These are phyloP conservation scores for Alternaria sp. DNA, from an alignment of 2,329 filamentous ascomycete species.

Conservation along the genomic window DNA sequence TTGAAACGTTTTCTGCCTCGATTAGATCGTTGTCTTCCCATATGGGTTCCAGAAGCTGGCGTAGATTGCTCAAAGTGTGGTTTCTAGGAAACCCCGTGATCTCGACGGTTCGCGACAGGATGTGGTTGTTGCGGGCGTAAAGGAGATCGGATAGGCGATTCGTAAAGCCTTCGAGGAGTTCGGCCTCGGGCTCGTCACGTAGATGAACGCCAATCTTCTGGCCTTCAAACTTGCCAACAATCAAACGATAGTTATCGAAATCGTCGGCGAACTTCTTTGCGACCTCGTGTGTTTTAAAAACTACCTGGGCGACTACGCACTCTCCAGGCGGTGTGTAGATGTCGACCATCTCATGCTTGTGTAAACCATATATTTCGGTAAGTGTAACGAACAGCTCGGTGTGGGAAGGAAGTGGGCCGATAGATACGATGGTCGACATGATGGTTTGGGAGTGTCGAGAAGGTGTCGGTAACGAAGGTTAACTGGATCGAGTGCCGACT, in stretches of 20 bases:
- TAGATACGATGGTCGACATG: not conserved
- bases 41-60: not conserved
- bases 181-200: not conserved
- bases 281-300: not conserved
- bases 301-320: not conserved
- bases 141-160: not conserved
- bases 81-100: not conserved
- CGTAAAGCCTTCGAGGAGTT: not conserved
- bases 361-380: not conserved
- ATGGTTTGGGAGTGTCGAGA: not conserved
- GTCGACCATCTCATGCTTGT: not conserved
- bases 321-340: not conserved
- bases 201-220: not conserved
- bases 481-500: no score
- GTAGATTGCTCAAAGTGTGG: not conserved
- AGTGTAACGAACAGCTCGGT: not conserved
- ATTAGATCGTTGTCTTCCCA: not conserved
- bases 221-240: not conserved
- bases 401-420: not conserved
- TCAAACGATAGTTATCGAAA: not conserved
- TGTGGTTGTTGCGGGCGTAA: not conserved
- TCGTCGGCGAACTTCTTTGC: not conserved
- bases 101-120: not conserved
- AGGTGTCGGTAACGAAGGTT: rapidly evolving
- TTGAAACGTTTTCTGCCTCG: no score